Base-by-base conservation (phyloP, 495 filamentous ascomycete species). In the Tuber magnatum region DNA sequence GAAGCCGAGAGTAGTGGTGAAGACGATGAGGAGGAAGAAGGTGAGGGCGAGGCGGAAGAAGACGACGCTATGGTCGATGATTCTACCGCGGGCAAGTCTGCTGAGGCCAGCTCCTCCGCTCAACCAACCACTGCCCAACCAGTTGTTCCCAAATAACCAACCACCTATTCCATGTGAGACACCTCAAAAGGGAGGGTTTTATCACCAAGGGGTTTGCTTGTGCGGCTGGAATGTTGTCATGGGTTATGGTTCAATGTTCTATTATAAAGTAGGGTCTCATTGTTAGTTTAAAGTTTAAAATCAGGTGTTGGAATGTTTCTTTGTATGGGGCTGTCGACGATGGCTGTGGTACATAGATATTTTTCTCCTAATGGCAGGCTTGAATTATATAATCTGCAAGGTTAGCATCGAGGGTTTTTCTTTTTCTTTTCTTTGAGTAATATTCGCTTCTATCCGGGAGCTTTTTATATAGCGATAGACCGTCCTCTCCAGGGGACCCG, bases 1-100 rank as follows among this genome's bases (percentile, higher is more conserved):
- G 95, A 97, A 84, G 92, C 91, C 65, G 96, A 98, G 84, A 95
- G 91, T 78, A 90, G 89, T 77, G 94, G 93, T 24, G 89, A 92
- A 61, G 94, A 97, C 71, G 94, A 97, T 73, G 93, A 97, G 71
- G 92, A 92, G 22, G 88, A 92, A 42, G 93, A 93, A 82, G 88
- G 82, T 65, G 88, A 88, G 41, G 89, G 84, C 28, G 90, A 89
- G 14, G 91, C 85, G 24, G 93, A 92, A 75, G 93, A 95, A 86
- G 90, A 88, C 32, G 93, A 93, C 75, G 91, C 79, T 40, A 84
- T 76, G 82, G 77, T 77, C 74, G 77, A 75, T 32, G 81, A 79
- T n/a, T 35, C 69, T 51, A 44, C 74, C 35, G 44, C 76, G 51
- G 42, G 43, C 56, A 79, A 79, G 76, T 56, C 72, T 70, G 73